Conservation (phyloP, 2,329 filamentous ascomycete species). For the Madurella fahalii region DNA sequence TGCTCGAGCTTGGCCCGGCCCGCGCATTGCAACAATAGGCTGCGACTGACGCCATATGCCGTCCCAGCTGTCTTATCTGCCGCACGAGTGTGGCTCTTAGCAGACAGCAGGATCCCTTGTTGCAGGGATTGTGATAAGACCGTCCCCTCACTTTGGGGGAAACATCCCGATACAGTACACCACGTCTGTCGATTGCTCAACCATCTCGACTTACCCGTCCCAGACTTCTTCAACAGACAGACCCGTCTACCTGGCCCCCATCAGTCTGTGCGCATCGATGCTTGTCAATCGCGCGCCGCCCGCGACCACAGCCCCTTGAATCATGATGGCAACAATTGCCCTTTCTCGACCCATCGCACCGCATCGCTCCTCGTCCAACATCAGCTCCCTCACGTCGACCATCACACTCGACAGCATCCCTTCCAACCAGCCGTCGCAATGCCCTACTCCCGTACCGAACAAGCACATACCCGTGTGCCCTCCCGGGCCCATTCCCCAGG, state of each 20-base stretch:
- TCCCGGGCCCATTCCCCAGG: slow-evolving; percentile 62
- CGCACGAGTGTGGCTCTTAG: slow-evolving; percentile 7
- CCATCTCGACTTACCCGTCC: background rate
- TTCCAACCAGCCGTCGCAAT: slow-evolving; percentile 30
- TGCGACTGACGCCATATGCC: slow-evolving; percentile 20
- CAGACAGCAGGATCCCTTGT: slow-evolving; percentile 12
- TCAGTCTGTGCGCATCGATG: slow-evolving; percentile 1
- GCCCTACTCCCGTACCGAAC: slow-evolving; percentile 62
- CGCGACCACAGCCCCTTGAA: background rate
- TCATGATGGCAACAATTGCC: slow-evolving; percentile 52
- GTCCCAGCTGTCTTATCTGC: slow-evolving; percentile 25
- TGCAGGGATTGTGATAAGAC: slow-evolving; percentile 28
- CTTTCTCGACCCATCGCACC: slow-evolving; percentile 36
- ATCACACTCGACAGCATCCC: slow-evolving; percentile 36
- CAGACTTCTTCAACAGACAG: slow-evolving; percentile 9
- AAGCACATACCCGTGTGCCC: slow-evolving; percentile 88
- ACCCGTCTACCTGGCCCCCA: background rate
- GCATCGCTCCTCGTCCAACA: slow-evolving; percentile 32
- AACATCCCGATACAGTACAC: background rate
- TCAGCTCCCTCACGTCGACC: slow-evolving; percentile 29
- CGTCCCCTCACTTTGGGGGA: slow-evolving; percentile 10
- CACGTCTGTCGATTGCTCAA: background rate
- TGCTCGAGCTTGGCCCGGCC: too few relatives aligned
- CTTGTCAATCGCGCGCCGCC: background rate
- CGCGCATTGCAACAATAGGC: too few relatives aligned